These are phyloP conservation scores for Cadophora sp. DNA, from an alignment of 2,329 filamentous ascomycete species.

Conservation along the genomic window DNA sequence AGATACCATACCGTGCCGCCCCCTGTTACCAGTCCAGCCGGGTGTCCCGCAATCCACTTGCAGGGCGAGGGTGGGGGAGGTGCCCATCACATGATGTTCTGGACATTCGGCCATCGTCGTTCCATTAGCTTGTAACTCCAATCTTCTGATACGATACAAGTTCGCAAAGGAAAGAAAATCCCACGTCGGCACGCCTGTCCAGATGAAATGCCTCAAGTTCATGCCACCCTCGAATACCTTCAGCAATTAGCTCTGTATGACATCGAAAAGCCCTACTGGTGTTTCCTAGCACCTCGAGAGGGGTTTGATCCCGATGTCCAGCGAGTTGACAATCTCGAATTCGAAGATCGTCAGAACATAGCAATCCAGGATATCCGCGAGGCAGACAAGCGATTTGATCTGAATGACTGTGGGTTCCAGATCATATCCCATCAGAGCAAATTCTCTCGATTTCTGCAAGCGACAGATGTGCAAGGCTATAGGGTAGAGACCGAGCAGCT, in stretches of 20 bases:
- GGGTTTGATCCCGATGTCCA: constrained; percentile 28
- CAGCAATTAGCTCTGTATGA: constrained; percentile 31
- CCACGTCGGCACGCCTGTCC: no score
- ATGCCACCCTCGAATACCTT: constrained; percentile 29
- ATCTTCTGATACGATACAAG: no score
- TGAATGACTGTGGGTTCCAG: constrained; percentile 30
- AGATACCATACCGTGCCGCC: no score
- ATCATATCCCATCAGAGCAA: no score
- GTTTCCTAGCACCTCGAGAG: constrained; percentile 24
- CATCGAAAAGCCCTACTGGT: constrained; percentile 34
- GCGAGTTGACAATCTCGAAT: constrained; percentile 32
- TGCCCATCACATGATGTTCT: no score
- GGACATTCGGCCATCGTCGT: no score
- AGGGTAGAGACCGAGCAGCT: constrained; percentile 28
- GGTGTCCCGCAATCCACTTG: no score
- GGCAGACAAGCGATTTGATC: neutral
- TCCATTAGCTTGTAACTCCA: no score
- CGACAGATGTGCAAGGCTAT: constrained; percentile 25
- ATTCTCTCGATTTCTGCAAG: no score
- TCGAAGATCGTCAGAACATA: constrained; percentile 25
- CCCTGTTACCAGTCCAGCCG: no score
- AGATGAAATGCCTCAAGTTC: constrained; percentile 29
- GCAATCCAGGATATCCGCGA: constrained; percentile 28
- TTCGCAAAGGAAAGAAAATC: no score
- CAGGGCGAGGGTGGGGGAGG: no score